Base-by-base conservation (phyloP, 2,329 filamentous ascomycete species). In the Sporothrix euskadiensis region DNA sequence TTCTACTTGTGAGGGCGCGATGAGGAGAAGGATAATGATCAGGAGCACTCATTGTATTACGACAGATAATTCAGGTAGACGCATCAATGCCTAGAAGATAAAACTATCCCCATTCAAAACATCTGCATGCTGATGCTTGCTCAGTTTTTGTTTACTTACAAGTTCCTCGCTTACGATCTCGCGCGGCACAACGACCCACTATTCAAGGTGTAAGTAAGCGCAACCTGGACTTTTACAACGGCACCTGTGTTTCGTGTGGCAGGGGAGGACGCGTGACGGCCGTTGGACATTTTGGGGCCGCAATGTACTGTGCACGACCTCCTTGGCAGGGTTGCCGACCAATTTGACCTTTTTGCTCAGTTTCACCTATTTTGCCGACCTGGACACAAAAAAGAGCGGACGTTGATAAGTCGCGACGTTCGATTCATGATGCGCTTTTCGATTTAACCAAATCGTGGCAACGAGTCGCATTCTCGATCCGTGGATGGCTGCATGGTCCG, bases 181-280 rank as follows among this genome's bases (percentile, higher is more conserved):
- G 8, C 1, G 35, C 35, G 35, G 35, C 35, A 35, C 35, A 35
- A 35, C 5, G 35, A 35, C 63, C 41, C 63, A 66, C 6, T 52
- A 52, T 69, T 54, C 44, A 6, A 69, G 65, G 65, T 54, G 52
- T 22, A 5, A 52, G 52, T 56, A 56, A 35, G 35, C 35, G 8
- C 35, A 41, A 41, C 32, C 59, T 41, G 59, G 35, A 59, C n/a
- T 16, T n/a, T 14, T 26, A 35, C 47, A 47, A 61, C 69, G 69
- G 61, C 69, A 71, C 54, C 54, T 59, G 54, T 59, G 54, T 71
- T 71, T 71, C 69, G 69, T 71, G 69, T 71, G 69, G 12, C 54
- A 71, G 69, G 44, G 68, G 16, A 22, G 35, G 35, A 4, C 30
- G 44, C 44, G 30, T n/a, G 44, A 52, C 65, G 22, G 30, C 44